A percentile compares a stretch with the other conserved stretches of the same genome.
Evolutionary conservation across 495 filamentous ascomycete genomes (phyloP).

Genomic region (Lasiosphaeria miniovina): DNA sequence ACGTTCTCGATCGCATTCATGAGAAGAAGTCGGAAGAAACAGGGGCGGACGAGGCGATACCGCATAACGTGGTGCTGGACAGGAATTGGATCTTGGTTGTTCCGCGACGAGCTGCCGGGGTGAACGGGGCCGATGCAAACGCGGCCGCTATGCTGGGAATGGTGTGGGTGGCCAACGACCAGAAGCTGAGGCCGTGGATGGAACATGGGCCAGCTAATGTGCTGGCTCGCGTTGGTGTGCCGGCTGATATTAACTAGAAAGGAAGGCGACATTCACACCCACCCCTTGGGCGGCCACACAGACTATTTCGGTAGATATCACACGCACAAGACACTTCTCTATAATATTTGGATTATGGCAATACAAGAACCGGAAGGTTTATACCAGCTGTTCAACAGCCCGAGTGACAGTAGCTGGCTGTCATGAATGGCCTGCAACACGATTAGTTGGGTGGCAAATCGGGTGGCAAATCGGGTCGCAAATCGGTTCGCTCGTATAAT

Average conservation of each 20-base stretch:
- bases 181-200: slow-evolving; percentile 32
- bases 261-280: too few species aligned
- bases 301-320: too few species aligned
- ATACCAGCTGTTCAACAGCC: too few species aligned
- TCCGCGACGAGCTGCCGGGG: slow-evolving; percentile 27
- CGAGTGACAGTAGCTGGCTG: too few species aligned
- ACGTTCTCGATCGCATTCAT: slow-evolving; percentile 6
- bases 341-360: too few species aligned
- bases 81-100: slow-evolving; percentile 41
- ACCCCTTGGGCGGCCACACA: too few species aligned
- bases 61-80: slow-evolving; percentile 44
- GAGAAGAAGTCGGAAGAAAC: not conserved
- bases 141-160: slow-evolving; percentile 42
- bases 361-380: too few species aligned
- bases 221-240: slow-evolving; percentile 14
- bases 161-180: slow-evolving; percentile 32
- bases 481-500: too few species aligned
- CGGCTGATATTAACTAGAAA: not conserved
- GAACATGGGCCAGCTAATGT: slow-evolving; percentile 13
- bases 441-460: too few species aligned
- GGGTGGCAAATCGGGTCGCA: too few species aligned
- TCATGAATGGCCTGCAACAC: too few species aligned
- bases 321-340: too few species aligned
- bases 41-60: slow-evolving; percentile 15
- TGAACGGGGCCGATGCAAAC: slow-evolving; percentile 32